phyloP scores from a whole-genome alignment of 2,329 filamentous ascomycete species.

The Pseudocercospora macadamiae region DNA sequence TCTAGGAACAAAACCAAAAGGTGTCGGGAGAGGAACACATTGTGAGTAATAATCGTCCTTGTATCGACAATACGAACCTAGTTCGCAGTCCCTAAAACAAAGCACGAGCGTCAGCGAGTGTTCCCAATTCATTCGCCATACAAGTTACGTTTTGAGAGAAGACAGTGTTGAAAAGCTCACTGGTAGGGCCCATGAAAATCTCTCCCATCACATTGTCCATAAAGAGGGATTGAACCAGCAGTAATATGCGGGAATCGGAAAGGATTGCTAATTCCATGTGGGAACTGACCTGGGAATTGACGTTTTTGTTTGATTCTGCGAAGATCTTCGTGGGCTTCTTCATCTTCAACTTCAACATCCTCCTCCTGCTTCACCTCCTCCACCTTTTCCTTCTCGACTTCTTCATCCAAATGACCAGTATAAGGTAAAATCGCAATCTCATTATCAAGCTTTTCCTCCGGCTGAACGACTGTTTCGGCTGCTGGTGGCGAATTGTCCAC shows the following conservation, averaged over 20 bases:
- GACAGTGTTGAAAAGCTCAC: neutral
- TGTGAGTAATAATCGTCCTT: conserved; percentile 5
- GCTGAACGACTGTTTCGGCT: neutral
- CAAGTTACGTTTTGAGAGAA: neutral
- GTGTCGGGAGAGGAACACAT: conserved; percentile 2
- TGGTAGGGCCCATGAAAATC: neutral
- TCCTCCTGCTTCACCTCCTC: neutral
- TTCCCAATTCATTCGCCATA: too few species aligned
- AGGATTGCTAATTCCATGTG: too few species aligned
- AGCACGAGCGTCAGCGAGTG: neutral
- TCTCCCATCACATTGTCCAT: neutral
- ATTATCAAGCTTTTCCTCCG: neutral
- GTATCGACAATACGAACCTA: conserved; percentile 1
- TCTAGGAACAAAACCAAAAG: neutral
- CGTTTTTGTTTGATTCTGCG: neutral
- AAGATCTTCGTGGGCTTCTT: conserved; percentile 3
- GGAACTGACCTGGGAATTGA: neutral
- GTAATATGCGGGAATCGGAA: neutral
- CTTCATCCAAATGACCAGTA: neutral
- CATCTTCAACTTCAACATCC: neutral
- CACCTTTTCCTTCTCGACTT: neutral
- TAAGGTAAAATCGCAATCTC: neutral
- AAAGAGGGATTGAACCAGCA: neutral
- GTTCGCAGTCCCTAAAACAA: neutral
- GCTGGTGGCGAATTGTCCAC: neutral